Percentiles rank a stretch among this genome's conserved stretches.
Conservation (phyloP, 148 eudicot genomes). For the Rhododendron griersonianum region DNA sequence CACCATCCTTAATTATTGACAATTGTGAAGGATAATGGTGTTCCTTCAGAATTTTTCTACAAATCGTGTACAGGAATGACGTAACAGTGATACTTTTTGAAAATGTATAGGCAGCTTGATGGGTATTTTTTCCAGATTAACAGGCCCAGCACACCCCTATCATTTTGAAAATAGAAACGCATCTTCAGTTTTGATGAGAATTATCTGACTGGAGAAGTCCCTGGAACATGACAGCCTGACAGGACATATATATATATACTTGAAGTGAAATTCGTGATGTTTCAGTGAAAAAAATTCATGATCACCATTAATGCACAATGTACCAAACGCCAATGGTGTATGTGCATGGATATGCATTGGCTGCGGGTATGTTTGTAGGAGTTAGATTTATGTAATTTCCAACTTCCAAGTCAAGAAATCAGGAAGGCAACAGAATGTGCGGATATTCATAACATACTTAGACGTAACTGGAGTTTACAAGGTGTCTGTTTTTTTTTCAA, state of each 20-base stretch:
- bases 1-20: too few relatives aligned
- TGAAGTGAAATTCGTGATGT: background rate
- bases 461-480: background rate
- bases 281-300: background rate
- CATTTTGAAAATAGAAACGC: background rate
- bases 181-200: background rate
- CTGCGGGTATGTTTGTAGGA: background rate
- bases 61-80: too few relatives aligned
- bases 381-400: background rate
- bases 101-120: too few relatives aligned
- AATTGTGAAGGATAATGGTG: too few relatives aligned
- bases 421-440: background rate
- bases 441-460: too few relatives aligned
- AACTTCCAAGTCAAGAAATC: background rate
- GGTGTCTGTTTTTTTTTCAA: background rate
- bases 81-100: too few relatives aligned
- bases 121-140: too few relatives aligned
- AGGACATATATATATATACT: background rate
- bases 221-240: background rate
- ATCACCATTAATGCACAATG: background rate
- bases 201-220: background rate
- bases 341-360: background rate
- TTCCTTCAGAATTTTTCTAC: too few relatives aligned
- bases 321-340: background rate
- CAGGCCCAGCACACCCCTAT: background rate